Evolutionary conservation across 2,329 filamentous ascomycete genomes (phyloP).

Genomic region (Madurella fahalii): DNA sequence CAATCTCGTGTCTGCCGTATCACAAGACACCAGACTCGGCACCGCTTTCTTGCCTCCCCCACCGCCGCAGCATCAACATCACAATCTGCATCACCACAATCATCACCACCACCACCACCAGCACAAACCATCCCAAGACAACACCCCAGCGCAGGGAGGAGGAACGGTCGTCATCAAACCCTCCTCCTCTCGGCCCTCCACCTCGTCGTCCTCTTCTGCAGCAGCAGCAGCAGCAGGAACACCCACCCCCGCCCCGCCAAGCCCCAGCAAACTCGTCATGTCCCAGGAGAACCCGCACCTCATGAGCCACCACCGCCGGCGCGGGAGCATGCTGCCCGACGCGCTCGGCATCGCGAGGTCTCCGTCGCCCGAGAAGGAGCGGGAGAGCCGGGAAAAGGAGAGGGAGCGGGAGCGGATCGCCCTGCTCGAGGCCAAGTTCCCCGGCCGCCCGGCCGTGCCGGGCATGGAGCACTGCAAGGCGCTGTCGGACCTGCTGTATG

Average conservation of each 20-base stretch:
- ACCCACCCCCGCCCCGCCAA: conserved; percentile 27
- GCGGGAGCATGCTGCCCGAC: conserved; percentile 37
- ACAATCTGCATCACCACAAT: background rate
- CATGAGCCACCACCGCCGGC: conserved; percentile 69
- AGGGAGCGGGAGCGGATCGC: conserved; percentile 33
- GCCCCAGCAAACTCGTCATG: conserved; percentile 65
- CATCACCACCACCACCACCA: background rate
- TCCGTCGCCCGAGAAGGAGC: conserved; percentile 35
- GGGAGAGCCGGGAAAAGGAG: conserved; percentile 13
- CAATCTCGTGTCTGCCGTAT: conserved; percentile 68
- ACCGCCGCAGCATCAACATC: background rate
- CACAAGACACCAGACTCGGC: conserved; percentile 63
- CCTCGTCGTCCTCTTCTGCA: conserved; percentile 1
- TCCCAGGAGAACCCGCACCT: conserved; percentile 82
- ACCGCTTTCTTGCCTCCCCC: conserved; percentile 39
- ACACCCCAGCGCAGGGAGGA: conserved; percentile 45
- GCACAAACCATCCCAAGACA: conserved; percentile 39
- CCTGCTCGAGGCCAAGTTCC: conserved; percentile 49
- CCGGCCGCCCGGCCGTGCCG: conserved; percentile 50
- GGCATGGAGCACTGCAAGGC: conserved; percentile 93
- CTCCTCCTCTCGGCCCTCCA: conserved; percentile 7
- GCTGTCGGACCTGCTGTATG: conserved; percentile 85
- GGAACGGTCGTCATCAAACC: conserved; percentile 58
- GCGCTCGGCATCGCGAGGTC: conserved; percentile 21
- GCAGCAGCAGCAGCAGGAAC: conserved; percentile 35